Evolutionary conservation across 208 protist species (phyloP), one percentile per base, ranked within the genome.

Genomic region (Paratrypanosoma confusum): DNA sequence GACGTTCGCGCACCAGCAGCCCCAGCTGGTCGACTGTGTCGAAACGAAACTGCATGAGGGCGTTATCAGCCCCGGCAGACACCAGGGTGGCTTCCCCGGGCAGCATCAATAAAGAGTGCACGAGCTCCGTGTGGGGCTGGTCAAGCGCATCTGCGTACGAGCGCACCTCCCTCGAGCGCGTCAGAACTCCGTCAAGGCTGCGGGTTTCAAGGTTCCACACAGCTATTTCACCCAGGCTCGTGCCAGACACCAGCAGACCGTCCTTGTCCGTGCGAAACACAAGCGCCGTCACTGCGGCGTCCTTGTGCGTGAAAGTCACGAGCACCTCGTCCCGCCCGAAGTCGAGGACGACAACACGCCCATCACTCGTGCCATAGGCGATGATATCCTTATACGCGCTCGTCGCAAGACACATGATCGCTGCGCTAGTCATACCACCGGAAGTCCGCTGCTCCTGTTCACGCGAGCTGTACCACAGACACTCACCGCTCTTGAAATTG

Each of bases 41-140:
- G 61, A 95, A 90, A 51, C 79, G 74, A 63, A 90, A 95, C 46
- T 90, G 78, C 59, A 81, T 55, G 8, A 95, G 45, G 13, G 77
- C 64, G 66, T 95, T 95, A 58, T 95, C 87, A 10, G 66, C 76
- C 25, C 81, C 72, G n/a, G 65, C 79, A n/a, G 75, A 86, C 21
- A 90, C 57, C 27, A 95, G 64, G 32, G 85, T 45, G 20, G 73
- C 29, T 16, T 58, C 57, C 11, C 50, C 32, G 25, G 62, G 56
- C 40, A 88, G 72, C 26, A 79, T 75, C 33, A 88, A 34, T 39
- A 89, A 67, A 5, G 65, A 79, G 51, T 84, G 81, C 37, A 92
- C 79, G 1, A 50, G 59, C 38, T 76, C 65, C 5, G 65, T 66
- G 57, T 95, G 87, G 8, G 81, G 70, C 18, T 45, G 62, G 26